A percentile compares a stretch with the other conserved stretches of the same genome.
These are phyloP conservation scores for Boletus pseudopeckii DNA, from an alignment of 768 basidiomycete species.

Conservation along the genomic window DNA sequence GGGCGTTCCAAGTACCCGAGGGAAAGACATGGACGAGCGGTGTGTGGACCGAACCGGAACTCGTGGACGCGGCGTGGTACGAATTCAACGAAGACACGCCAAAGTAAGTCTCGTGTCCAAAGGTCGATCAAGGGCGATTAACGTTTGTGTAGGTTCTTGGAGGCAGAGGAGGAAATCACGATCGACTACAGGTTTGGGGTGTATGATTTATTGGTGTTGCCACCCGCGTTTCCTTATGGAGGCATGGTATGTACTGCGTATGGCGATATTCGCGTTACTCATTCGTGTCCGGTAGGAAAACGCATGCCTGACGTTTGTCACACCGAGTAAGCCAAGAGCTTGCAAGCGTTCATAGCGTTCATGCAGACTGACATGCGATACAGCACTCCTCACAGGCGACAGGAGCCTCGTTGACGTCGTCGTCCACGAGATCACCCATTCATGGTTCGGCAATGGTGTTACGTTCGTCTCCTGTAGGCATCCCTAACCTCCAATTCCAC, in stretches of 20 bases:
- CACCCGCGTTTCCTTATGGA: slow-evolving; percentile 50
- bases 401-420: slow-evolving; percentile 86
- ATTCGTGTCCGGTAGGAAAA: too few relatives aligned
- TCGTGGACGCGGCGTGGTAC: slow-evolving; percentile 75
- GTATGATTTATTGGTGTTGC: slow-evolving; percentile 84
- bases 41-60: slow-evolving; percentile 86
- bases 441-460: slow-evolving; percentile 89
- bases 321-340: too few relatives aligned
- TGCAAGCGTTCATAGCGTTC: too few relatives aligned
- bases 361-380: too few relatives aligned
- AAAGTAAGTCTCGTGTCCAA: slow-evolving; percentile 39
- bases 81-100: slow-evolving; percentile 88
- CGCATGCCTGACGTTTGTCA: too few relatives aligned
- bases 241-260: too few relatives aligned
- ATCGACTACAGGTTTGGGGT: slow-evolving; percentile 31
- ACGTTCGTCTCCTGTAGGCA: slow-evolving; percentile 42
- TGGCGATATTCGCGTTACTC: too few relatives aligned
- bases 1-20: slow-evolving; percentile 52
- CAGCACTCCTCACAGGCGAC: slow-evolving; percentile 64
- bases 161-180: too few relatives aligned
- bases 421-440: slow-evolving; percentile 81
- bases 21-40: slow-evolving; percentile 78
- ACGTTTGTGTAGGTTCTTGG: too few relatives aligned
- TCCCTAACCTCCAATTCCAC: background rate
- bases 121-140: background rate